Evolutionary conservation across 768 basidiomycete species (phyloP).

Genomic region (Pulveroboletus sp.): DNA sequence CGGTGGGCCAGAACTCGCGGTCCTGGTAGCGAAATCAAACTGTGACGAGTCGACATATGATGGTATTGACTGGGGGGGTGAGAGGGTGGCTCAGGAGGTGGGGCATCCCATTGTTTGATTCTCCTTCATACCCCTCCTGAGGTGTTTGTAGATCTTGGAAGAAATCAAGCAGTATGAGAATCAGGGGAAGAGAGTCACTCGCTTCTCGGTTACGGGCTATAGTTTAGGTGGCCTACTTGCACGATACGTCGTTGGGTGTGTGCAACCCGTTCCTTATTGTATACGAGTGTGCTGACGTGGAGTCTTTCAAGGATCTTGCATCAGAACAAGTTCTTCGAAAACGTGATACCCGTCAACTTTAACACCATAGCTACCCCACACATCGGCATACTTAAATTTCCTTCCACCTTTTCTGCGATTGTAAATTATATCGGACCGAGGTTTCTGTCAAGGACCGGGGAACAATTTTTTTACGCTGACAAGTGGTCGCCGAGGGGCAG

Average conservation of each 20-base stretch:
- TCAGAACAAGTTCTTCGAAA: slow-evolving; percentile 66
- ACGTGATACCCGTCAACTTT: slow-evolving; percentile 72
- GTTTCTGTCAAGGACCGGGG: slow-evolving; percentile 73
- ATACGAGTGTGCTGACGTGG: slow-evolving; percentile 4
- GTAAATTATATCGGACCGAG: slow-evolving; percentile 56
- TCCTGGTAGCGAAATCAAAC: slow-evolving; percentile 65
- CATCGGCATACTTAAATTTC: slow-evolving; percentile 65
- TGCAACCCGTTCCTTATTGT: neutral
- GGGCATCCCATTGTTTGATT: slow-evolving; percentile 3
- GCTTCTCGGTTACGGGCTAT: slow-evolving; percentile 76
- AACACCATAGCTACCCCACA: slow-evolving; percentile 82
- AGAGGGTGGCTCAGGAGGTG: slow-evolving; percentile 78
- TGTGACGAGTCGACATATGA: slow-evolving; percentile 68
- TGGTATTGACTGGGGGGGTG: slow-evolving; percentile 80
- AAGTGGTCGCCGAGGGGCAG: slow-evolving; percentile 65
- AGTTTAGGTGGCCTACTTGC: slow-evolving; percentile 77
- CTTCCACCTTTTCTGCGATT: slow-evolving; percentile 53
- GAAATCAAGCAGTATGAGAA: slow-evolving; percentile 49
- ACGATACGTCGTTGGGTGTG: slow-evolving; percentile 70
- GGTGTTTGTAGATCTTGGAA: slow-evolving; percentile 44
- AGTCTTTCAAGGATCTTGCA: slow-evolving; percentile 47
- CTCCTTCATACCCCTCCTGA: slow-evolving; percentile 1
- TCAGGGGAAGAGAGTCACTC: slow-evolving; percentile 54
- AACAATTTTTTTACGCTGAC: slow-evolving; percentile 72
- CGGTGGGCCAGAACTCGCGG: slow-evolving; percentile 44